phyloP scores from a whole-genome alignment of 768 basidiomycete species.

The Boletus rex-veris region DNA sequence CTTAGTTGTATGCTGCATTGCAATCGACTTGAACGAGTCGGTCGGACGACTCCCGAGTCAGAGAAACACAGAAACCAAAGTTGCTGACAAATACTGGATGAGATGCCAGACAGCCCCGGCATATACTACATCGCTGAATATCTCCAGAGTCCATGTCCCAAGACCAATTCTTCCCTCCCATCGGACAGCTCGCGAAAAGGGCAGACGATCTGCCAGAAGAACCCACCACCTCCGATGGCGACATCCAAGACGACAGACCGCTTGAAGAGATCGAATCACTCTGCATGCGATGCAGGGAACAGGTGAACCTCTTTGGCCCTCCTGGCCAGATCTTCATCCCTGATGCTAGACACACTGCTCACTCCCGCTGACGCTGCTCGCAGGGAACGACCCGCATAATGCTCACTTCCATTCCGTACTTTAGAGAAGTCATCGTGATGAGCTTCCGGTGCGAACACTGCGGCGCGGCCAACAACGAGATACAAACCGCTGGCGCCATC shows the following conservation, averaged over 20 bases:
- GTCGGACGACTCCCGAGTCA: no score
- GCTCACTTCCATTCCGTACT: slow-evolving; percentile 92
- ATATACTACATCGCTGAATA: no score
- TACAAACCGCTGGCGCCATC: slow-evolving; percentile 85
- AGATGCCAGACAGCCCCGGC: no score
- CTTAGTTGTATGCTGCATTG: no score
- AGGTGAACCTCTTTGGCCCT: slow-evolving; percentile 50
- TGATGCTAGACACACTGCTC: neutral
- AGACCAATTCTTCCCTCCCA: slow-evolving; percentile 49
- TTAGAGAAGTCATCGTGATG: slow-evolving; percentile 92
- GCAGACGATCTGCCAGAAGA: slow-evolving; percentile 38
- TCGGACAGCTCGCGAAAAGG: slow-evolving; percentile 52
- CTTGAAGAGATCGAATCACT: slow-evolving; percentile 86
- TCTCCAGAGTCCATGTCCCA: slow-evolving; percentile 19
- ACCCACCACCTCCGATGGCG: slow-evolving; percentile 24
- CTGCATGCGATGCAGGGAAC: slow-evolving; percentile 91
- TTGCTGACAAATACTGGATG: no score
- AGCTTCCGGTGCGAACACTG: slow-evolving; percentile 96
- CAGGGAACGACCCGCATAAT: slow-evolving; percentile 88
- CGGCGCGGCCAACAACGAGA: slow-evolving; percentile 86
- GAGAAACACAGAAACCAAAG: no score
- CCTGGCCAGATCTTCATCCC: neutral
- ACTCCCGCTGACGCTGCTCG: slow-evolving; percentile 17
- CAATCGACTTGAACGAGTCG: no score
- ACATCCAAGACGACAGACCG: slow-evolving; percentile 43